phyloP scores from a whole-genome alignment of 768 basidiomycete species.

The Favolaschia claudopus region DNA sequence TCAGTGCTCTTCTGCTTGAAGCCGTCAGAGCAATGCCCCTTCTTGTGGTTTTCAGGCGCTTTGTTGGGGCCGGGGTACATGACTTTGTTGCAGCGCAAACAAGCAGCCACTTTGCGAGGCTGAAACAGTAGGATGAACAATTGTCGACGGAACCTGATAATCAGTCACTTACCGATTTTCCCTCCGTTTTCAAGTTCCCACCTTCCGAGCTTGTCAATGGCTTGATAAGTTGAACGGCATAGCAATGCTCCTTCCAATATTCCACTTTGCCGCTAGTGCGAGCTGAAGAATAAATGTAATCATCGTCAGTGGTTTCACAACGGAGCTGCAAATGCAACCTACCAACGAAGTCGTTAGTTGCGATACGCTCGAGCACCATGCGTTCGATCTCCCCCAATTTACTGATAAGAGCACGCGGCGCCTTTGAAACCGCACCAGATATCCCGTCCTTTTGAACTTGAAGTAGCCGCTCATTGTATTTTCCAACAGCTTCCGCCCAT shows the following conservation, averaged over 20 bases:
- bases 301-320: no score
- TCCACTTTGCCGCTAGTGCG: neutral
- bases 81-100: neutral
- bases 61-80: neutral
- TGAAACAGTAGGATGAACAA: no score
- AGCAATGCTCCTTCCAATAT: slow-evolving; percentile 1
- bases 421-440: neutral
- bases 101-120: neutral
- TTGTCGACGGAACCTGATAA: no score
- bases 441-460: no score
- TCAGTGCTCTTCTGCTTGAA: neutral
- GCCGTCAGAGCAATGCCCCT: slow-evolving; percentile 2
- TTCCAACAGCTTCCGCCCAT: neutral
- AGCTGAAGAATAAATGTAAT: neutral
- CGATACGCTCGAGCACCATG: neutral
- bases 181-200: neutral
- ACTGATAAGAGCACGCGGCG: neutral
- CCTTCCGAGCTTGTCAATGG: neutral
- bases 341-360: neutral
- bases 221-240: neutral
- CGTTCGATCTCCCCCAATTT: slow-evolving; percentile 1
- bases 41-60: slow-evolving; percentile 7
- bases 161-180: no score
- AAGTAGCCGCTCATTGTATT: neutral
- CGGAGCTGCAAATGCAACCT: neutral